Base-by-base conservation (phyloP, 2,329 filamentous ascomycete genomes). In the Aspergillus sergii region DNA sequence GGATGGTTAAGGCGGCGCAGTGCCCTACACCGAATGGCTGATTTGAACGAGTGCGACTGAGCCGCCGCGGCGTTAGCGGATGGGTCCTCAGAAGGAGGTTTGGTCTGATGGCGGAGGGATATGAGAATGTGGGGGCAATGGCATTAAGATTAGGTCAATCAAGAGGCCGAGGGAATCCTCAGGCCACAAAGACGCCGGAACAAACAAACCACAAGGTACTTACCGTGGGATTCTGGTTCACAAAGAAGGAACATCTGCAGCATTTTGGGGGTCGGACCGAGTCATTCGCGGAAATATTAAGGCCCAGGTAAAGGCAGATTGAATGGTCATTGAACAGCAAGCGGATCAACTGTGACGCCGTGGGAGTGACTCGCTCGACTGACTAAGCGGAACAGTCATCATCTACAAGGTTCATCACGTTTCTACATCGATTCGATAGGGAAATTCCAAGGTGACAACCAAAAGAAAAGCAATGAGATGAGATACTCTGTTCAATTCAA, bases 21-120 rank as follows among this genome's bases (percentile, higher is more conserved):
- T 56, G 65, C 69, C 72, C 73, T 75, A 76, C 64, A 73, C 70
- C 68, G 64, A 68, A 71, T 62, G 69, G 70, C 66, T 72, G 59
- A 63, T 68, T 68, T 71, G 70, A 69, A 75, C 66, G 69, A 70
- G 72, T 68, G 70, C 69, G 68, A 74, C 75, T 75, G 65, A 59
- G 63, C 54, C 65, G 65, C 65, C 60, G 62, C 55, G 61, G 63
- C 60, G 68, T 72, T 66, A 72, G 68, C 57, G 61, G 65, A 65
- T 63, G 58, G 64, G 64, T 60, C 64, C 62, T 64, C 65, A 51
- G 71, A 73, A 70, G 71, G 70, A 72, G 69, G 71, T 69, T 70
- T 69, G 67, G 64, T 69, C 71, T 57, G 59, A 66, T 62, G 65
- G 66, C 62, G 67, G 68, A 69, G 68, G 66, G 67, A 69, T 68